These are phyloP conservation scores for Leccinum uliginosum DNA, from an alignment of 768 basidiomycete species.

Conservation along the genomic window DNA sequence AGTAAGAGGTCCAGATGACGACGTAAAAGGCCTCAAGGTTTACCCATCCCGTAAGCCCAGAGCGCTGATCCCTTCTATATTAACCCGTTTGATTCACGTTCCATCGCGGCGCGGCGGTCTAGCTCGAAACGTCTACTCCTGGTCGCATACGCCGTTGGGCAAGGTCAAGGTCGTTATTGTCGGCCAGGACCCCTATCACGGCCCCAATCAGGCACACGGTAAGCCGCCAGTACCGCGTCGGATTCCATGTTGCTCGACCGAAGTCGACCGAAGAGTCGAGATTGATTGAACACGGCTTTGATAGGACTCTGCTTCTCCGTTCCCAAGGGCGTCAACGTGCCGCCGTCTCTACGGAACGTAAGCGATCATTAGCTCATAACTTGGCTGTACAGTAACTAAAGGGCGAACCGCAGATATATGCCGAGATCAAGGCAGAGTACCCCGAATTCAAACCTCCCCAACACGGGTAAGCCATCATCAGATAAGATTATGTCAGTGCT, in stretches of 20 bases:
- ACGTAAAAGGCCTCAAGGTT: conserved; percentile 46
- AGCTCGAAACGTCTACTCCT: conserved; percentile 86
- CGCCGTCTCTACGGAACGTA: conserved; percentile 83
- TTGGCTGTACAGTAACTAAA: conserved; percentile 11
- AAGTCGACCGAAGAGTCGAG: conserved; percentile 7
- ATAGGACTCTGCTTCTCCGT: conserved; percentile 88
- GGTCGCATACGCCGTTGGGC: conserved; percentile 85
- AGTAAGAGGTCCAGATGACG: conserved; percentile 48
- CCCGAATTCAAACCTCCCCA: conserved; percentile 73
- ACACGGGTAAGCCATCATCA: conserved; percentile 63
- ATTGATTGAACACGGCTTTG: conserved; percentile 3
- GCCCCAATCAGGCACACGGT: conserved; percentile 82
- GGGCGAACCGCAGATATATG: conserved; percentile 62
- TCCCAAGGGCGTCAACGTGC: conserved; percentile 65
- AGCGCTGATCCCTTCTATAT: conserved; percentile 24
- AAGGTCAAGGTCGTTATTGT: conserved; percentile 86
- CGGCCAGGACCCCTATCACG: conserved; percentile 87
- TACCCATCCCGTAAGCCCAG: conserved; percentile 65
- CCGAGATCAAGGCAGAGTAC: conserved; percentile 79
- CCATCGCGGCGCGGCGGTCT: conserved; percentile 15
- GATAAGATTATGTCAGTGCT: conserved; percentile 11
- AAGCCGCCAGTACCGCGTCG: conserved; percentile 17
- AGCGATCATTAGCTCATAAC: conserved; percentile 21
- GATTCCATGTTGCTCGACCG: neutral
- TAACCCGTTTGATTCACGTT: conserved; percentile 3